Evolutionary conservation across 31 red algal species (phyloP).

Genomic region (Asparagopsis taxiformis): DNA sequence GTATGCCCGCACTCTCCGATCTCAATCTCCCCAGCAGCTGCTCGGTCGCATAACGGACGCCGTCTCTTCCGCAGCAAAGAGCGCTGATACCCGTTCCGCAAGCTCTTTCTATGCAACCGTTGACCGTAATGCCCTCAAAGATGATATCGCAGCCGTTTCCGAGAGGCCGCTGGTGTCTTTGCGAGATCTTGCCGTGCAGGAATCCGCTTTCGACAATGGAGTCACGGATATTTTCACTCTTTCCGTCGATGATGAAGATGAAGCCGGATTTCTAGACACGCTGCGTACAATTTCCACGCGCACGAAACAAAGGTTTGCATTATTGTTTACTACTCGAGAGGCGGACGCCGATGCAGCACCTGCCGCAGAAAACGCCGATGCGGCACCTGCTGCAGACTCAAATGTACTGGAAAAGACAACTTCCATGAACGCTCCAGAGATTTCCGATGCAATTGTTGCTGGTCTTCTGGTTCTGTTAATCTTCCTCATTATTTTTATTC

Average conservation of each 20-base stretch:
- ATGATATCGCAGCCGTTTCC: not conserved
- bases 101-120: not conserved
- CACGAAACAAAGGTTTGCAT: not conserved
- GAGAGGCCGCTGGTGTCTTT: not conserved
- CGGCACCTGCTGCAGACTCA: not conserved
- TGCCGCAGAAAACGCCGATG: not conserved
- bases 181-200: not conserved
- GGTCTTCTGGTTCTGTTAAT: conserved; percentile 62
- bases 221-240: not conserved
- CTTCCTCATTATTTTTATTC: conserved; percentile 71
- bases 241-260: not conserved
- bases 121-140: not conserved
- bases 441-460: conserved; percentile 25
- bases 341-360: conserved; percentile 2
- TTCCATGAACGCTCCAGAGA: conserved; percentile 51
- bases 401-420: not conserved
- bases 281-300: conserved; percentile 8
- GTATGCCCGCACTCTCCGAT: not conserved
- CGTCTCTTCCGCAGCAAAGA: not conserved
- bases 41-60: not conserved
- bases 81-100: not conserved
- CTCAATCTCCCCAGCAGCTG: not conserved
- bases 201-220: not conserved
- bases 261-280: conserved; percentile 9
- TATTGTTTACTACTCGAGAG: not conserved